Conservation (phyloP, 805 yeast genomes). For the Barnettozyma vustinii region DNA sequence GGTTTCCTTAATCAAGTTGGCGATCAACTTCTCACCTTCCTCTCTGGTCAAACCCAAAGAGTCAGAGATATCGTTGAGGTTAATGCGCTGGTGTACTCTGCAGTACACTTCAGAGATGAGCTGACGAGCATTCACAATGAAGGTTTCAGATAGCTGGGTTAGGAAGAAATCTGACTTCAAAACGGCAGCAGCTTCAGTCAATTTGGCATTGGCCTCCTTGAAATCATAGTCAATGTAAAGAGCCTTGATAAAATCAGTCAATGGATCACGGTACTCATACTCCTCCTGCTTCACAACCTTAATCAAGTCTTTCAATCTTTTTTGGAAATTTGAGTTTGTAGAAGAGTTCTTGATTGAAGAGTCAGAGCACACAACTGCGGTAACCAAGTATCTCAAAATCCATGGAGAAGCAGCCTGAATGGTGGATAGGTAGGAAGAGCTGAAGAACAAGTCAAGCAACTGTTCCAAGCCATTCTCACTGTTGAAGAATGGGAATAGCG, state of each 20-base stretch:
- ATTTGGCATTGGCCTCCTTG: constrained; percentile 43
- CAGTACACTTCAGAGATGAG: constrained; percentile 49
- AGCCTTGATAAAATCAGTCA: constrained; percentile 50
- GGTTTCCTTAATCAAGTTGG: constrained; percentile 42
- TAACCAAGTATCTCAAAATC: constrained; percentile 60
- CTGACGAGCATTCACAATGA: constrained; percentile 43
- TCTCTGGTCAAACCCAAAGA: constrained; percentile 39
- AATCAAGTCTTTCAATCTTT: constrained; percentile 52
- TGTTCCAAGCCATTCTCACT: constrained; percentile 46
- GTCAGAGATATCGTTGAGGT: constrained; percentile 39
- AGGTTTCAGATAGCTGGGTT: constrained; percentile 33
- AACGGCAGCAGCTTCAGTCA: constrained; percentile 42
- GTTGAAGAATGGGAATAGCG: constrained; percentile 58
- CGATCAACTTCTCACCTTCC: constrained; percentile 48
- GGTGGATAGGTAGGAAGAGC: constrained; percentile 55
- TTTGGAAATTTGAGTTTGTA: constrained; percentile 36
- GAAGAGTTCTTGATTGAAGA: constrained; percentile 23
- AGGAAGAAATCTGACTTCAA: constrained; percentile 56
- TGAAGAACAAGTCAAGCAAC: constrained; percentile 51
- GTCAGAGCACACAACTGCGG: constrained; percentile 44
- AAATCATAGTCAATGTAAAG: constrained; percentile 56
- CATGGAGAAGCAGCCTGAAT: constrained; percentile 72
- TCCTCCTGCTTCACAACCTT: constrained; percentile 54
- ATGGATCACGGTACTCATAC: constrained; percentile 62
- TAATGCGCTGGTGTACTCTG: constrained; percentile 46